A percentile compares a stretch with the other conserved stretches of the same genome.
phyloP scores from a whole-genome alignment of 257 asterid species.

The Fraxinus excelsior region DNA sequence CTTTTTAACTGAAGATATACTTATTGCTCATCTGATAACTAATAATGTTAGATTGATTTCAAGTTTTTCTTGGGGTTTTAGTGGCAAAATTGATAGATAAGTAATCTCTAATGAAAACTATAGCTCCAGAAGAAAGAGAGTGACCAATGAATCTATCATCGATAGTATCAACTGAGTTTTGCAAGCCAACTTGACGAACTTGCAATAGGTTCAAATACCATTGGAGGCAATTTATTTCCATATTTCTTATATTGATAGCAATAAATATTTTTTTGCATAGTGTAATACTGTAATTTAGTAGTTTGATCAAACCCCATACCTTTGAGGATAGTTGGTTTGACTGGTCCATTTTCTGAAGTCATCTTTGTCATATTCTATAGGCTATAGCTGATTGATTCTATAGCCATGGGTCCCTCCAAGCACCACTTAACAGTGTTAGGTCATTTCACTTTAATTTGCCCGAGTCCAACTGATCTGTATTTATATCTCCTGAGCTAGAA shows the following conservation, averaged over 20 bases:
- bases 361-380: neutral
- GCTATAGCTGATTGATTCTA: neutral
- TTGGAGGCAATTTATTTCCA: neutral
- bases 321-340: too few species aligned
- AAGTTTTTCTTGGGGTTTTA: neutral
- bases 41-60: neutral
- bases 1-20: neutral
- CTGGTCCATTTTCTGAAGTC: neutral
- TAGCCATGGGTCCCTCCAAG: neutral
- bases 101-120: neutral
- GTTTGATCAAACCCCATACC: too few species aligned
- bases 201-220: neutral
- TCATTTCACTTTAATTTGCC: neutral
- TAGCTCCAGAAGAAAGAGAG: neutral
- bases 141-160: neutral
- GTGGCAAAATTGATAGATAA: neutral
- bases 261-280: neutral
- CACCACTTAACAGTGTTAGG: neutral
- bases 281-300: neutral
- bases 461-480: neutral
- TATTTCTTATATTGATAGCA: neutral
- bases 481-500: neutral
- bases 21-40: conserved; percentile 8
- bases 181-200: neutral
- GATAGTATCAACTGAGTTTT: neutral